Evolutionary conservation across 2,329 filamentous ascomycete species (phyloP).

Genomic region (Nemania bipapillata): DNA sequence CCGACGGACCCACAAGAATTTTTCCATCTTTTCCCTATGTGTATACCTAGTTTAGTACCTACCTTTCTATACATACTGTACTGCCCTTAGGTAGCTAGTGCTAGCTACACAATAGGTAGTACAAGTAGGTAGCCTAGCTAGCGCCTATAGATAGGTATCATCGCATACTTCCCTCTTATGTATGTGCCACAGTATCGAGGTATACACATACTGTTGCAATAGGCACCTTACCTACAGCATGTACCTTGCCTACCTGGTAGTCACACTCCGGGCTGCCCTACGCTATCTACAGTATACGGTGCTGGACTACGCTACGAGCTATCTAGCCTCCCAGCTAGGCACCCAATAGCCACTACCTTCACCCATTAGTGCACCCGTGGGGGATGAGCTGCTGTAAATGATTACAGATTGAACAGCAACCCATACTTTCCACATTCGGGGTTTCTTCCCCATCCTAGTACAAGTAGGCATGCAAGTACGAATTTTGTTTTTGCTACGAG

Average conservation of each 20-base stretch:
- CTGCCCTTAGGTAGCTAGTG: background rate
- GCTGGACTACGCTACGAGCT: background rate
- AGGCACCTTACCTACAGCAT: background rate
- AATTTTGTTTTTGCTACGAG: constrained; percentile 9
- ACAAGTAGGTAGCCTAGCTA: no score
- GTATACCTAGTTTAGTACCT: no score
- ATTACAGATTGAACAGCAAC: background rate
- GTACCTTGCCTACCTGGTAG: background rate
- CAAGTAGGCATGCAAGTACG: background rate
- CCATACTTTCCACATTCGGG: constrained; percentile 11
- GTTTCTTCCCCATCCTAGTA: background rate
- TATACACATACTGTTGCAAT: background rate
- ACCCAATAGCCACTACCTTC: background rate
- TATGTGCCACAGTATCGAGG: background rate
- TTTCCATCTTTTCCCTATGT: background rate
- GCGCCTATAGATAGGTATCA: no score
- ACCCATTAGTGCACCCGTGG: background rate
- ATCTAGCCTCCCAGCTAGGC: background rate
- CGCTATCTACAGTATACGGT: background rate
- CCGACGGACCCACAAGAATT: constrained; percentile 2
- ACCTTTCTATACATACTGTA: no score
- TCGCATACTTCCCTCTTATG: no score
- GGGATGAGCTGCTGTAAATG: constrained; percentile 3
- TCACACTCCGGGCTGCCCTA: background rate
- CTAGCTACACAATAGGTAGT: background rate